Percentiles rank a stretch among this genome's conserved stretches.
Evolutionary conservation across 176 grass and related monocot genomes (phyloP).

Genomic region (Leersia perrieri): DNA sequence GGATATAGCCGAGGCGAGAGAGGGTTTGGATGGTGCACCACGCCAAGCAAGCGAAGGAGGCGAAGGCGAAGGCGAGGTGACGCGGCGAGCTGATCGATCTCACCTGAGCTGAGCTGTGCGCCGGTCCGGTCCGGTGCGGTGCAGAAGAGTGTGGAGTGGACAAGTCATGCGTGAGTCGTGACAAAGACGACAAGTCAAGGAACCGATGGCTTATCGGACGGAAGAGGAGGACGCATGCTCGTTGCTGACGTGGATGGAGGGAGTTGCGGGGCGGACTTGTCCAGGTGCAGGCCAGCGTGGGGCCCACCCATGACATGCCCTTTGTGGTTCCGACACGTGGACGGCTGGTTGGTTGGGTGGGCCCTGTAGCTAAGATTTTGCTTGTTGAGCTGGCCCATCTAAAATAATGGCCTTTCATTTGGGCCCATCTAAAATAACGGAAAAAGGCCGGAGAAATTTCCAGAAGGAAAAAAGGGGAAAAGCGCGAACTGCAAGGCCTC

Average conservation of each 20-base stretch:
- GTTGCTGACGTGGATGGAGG: constrained; percentile 14
- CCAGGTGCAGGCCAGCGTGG: neutral
- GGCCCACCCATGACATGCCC: neutral
- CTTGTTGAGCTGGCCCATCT: no score
- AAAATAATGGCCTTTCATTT: neutral
- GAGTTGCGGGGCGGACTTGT: constrained; percentile 23
- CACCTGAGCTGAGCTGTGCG: no score
- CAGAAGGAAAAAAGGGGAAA: neutral
- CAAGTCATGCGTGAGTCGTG: neutral
- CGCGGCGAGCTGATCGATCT: no score
- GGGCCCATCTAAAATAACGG: no score
- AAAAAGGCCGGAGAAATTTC: neutral
- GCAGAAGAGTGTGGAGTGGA: neutral
- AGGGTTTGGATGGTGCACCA: neutral
- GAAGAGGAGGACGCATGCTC: neutral
- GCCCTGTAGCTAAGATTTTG: neutral
- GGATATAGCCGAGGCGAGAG: neutral
- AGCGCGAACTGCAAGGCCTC: neutral
- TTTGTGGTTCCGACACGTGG: no score
- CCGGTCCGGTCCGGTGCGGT: no score
- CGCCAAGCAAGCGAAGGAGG: constrained; percentile 18
- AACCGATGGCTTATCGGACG: neutral
- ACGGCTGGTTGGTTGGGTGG: neutral
- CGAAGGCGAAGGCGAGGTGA: neutral
- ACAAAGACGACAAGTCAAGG: neutral